Percentiles rank a stretch among this genome's conserved stretches.
Conservation (phyloP, 306 rosid genomes). For the apple (Malus domestica) region DNA sequence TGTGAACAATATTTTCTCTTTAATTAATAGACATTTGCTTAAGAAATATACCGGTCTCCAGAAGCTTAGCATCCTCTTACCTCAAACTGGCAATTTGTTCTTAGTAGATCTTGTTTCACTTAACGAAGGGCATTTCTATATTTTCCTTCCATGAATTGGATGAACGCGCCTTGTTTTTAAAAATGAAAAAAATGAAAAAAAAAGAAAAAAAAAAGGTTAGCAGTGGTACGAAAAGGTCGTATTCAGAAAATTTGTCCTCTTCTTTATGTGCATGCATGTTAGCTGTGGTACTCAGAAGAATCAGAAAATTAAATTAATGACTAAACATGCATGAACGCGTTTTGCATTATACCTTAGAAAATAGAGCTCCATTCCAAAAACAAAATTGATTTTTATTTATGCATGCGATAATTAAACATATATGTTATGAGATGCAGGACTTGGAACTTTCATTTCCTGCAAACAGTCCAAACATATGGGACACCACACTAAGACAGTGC, state of each 20-base stretch:
- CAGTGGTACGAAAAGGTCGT: neutral
- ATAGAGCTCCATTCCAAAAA: neutral
- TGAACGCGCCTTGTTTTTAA: neutral
- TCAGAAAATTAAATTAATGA: neutral
- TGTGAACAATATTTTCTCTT: too few relatives aligned
- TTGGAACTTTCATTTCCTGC: neutral
- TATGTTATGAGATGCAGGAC: neutral
- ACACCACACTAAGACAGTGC: neutral
- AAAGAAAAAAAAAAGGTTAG: too few relatives aligned
- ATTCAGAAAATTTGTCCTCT: neutral
- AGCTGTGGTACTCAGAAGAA: conserved; percentile 15
- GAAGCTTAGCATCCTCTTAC: neutral
- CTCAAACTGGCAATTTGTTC: neutral
- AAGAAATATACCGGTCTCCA: neutral
- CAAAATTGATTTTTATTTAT: neutral
- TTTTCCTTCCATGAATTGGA: neutral
- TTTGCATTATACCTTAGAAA: neutral
- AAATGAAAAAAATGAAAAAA: too few relatives aligned
- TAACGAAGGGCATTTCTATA: neutral
- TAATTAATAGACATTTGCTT: too few relatives aligned
- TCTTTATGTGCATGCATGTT: conserved; percentile 13
- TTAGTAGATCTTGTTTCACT: neutral
- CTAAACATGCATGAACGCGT: conserved; percentile 12
- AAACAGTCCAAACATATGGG: neutral
- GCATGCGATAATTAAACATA: neutral